Evolutionary conservation across 2,329 filamentous ascomycete genomes (phyloP).

Genomic region (Coleophoma crateriformis): DNA sequence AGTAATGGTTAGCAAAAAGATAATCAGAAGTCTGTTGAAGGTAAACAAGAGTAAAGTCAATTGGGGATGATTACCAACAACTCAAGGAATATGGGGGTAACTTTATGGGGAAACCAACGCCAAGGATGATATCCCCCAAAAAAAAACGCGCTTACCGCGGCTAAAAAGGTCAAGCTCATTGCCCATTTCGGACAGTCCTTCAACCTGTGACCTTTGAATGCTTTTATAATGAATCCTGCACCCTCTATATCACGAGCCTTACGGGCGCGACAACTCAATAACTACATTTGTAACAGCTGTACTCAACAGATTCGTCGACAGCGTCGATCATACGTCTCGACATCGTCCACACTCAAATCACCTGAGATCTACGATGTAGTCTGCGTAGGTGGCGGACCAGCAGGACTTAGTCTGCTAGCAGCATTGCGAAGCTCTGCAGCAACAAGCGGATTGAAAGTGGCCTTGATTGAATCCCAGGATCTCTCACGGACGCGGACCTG

Average conservation of each 20-base stretch:
- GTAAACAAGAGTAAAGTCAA: too few relatives aligned
- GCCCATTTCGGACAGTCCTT: not conserved
- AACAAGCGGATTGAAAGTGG: constrained; percentile 74
- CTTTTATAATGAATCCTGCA: not conserved
- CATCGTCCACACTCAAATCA: constrained; percentile 1
- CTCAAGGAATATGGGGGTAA: too few relatives aligned
- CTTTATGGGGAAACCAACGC: too few relatives aligned
- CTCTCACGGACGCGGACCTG: constrained; percentile 64
- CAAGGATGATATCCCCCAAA: too few relatives aligned
- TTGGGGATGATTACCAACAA: too few relatives aligned
- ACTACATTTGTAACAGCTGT: constrained; percentile 19
- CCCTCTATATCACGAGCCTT: constrained; percentile 5
- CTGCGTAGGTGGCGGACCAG: constrained; percentile 28
- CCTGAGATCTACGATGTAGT: constrained; percentile 28
- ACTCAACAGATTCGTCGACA: constrained; percentile 16
- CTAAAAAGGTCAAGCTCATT: not conserved
- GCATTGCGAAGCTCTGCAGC: constrained; percentile 69
- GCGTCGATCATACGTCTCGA: constrained; percentile 16
- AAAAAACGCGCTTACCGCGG: not conserved
- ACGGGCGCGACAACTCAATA: constrained; percentile 8
- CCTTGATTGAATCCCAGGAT: constrained; percentile 86
- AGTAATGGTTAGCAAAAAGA: too few relatives aligned
- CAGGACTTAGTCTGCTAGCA: constrained; percentile 76
- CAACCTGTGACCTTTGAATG: not conserved
- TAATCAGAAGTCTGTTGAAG: too few relatives aligned